These are phyloP conservation scores for Bretziella fagacearum DNA, from an alignment of 2,329 filamentous ascomycete genomes.

Conservation along the genomic window DNA sequence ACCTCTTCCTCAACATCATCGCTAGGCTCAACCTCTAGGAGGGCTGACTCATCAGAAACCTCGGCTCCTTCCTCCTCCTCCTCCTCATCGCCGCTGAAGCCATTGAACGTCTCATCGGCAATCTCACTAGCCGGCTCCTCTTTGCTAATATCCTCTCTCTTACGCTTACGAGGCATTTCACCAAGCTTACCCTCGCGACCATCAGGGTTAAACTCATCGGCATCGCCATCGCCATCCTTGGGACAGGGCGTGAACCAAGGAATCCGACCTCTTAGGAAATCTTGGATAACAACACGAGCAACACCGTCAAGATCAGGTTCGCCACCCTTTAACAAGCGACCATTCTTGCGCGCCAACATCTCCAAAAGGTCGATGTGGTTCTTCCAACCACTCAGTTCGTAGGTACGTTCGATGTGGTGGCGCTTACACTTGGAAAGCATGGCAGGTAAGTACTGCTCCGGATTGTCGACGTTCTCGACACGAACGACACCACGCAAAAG, in stretches of 20 bases:
- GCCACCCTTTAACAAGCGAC: constrained; percentile 74
- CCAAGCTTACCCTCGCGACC: constrained; percentile 64
- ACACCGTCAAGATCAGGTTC: constrained; percentile 90
- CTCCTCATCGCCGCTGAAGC: constrained; percentile 28
- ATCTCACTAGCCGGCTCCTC: constrained; percentile 22
- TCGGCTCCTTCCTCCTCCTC: constrained; percentile 22
- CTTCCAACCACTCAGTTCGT: constrained; percentile 66
- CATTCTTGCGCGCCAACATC: constrained; percentile 69
- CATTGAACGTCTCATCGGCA: constrained; percentile 28
- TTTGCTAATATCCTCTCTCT: constrained; percentile 32
- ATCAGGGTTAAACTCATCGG: constrained; percentile 33
- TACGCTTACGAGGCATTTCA: constrained; percentile 74
- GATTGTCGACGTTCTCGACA: constrained; percentile 91
- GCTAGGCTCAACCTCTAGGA: constrained; percentile 19
- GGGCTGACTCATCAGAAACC: no score
- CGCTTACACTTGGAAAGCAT: constrained; percentile 66
- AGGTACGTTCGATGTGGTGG: constrained; percentile 82
- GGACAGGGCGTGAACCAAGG: constrained; percentile 79
- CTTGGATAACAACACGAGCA: constrained; percentile 91
- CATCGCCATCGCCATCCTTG: constrained; percentile 33
- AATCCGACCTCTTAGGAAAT: constrained; percentile 87
- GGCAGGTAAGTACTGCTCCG: constrained; percentile 84
- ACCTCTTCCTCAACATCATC: constrained; percentile 18
- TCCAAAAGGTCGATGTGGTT: constrained; percentile 73
- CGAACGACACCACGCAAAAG: constrained; percentile 80